Percentiles rank a stretch among this genome's conserved stretches.
These are phyloP conservation scores for Coccomyxa sp. DNA, from an alignment of 139 green algal genomes.

Conservation along the genomic window DNA sequence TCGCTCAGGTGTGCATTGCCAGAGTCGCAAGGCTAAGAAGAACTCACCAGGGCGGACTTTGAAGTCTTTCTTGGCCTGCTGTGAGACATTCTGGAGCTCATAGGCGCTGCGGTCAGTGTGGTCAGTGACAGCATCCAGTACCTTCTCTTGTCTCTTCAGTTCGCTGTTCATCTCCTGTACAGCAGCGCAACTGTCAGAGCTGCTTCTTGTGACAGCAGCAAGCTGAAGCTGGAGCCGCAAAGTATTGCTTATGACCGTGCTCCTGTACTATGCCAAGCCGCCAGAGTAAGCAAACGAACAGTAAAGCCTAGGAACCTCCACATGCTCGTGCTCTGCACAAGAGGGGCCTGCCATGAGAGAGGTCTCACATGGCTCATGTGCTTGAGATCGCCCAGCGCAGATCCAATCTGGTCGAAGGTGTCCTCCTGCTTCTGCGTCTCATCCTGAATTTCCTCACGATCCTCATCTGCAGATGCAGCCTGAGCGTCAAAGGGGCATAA, in stretches of 20 bases:
- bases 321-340: not conserved
- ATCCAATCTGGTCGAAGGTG: constrained; percentile 12
- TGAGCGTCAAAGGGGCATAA: too few relatives aligned
- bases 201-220: too few relatives aligned
- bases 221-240: too few relatives aligned
- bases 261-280: too few relatives aligned
- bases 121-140: not conserved
- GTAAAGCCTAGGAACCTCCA: not conserved
- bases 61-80: constrained; percentile 1
- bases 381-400: constrained; percentile 6
- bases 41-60: not conserved
- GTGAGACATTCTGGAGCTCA: not conserved
- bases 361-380: constrained; percentile 5
- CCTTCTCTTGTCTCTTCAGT: not conserved
- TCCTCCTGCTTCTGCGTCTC: constrained; percentile 15
- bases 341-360: not conserved
- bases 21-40: too few relatives aligned
- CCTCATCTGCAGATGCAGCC: constrained; percentile 12
- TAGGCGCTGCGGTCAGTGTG: not conserved
- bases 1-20: not conserved
- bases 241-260: too few relatives aligned
- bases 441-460: not conserved
- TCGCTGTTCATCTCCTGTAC: constrained; percentile 5
- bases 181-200: too few relatives aligned
- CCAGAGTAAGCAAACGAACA: too few relatives aligned